A percentile compares a stretch with the other conserved stretches of the same genome.
These are phyloP conservation scores for Leccinum rimulosum DNA, from an alignment of 768 basidiomycete genomes.

Conservation along the genomic window DNA sequence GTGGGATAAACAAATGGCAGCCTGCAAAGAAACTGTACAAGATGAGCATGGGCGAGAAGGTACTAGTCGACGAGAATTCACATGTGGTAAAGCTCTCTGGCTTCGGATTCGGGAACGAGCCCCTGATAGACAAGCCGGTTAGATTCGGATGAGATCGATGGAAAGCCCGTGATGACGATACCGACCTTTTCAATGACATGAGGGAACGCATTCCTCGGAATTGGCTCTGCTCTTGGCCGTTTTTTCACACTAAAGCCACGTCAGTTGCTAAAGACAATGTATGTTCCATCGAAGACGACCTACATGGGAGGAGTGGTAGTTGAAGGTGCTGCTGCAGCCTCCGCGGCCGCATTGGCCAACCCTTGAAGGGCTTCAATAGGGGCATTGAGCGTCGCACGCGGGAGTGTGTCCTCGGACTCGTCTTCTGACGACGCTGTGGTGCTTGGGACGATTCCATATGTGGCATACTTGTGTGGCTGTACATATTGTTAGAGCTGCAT, in stretches of 20 bases:
- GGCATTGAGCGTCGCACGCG: conserved; percentile 79
- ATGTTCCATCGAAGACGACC: background rate
- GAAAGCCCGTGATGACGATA: background rate
- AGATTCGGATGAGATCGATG: background rate
- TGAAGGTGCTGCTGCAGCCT: conserved; percentile 78
- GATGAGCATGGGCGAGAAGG: conserved; percentile 3
- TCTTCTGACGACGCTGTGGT: conserved; percentile 86
- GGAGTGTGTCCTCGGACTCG: conserved; percentile 87
- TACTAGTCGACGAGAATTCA: conserved; percentile 37
- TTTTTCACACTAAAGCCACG: conserved; percentile 57
- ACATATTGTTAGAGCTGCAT: conserved; percentile 13
- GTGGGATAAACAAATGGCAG: conserved; percentile 93
- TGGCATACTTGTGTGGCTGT: conserved; percentile 86
- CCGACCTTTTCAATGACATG: conserved; percentile 83
- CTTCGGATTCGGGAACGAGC: conserved; percentile 81
- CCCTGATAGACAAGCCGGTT: conserved; percentile 46
- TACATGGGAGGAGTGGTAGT: conserved; percentile 60
- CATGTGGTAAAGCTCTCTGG: conserved; percentile 90
- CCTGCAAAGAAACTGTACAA: conserved; percentile 84
- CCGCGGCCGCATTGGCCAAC: conserved; percentile 91
- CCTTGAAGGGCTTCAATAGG: conserved; percentile 95
- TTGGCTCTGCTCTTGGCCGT: conserved; percentile 80
- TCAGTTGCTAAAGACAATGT: background rate
- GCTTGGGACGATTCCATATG: conserved; percentile 86
- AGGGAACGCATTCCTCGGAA: conserved; percentile 81